Evolutionary conservation across 2,329 filamentous ascomycete genomes (phyloP), one percentile per base, ranked within the genome.

Genomic region (Phialocephala sp.): DNA sequence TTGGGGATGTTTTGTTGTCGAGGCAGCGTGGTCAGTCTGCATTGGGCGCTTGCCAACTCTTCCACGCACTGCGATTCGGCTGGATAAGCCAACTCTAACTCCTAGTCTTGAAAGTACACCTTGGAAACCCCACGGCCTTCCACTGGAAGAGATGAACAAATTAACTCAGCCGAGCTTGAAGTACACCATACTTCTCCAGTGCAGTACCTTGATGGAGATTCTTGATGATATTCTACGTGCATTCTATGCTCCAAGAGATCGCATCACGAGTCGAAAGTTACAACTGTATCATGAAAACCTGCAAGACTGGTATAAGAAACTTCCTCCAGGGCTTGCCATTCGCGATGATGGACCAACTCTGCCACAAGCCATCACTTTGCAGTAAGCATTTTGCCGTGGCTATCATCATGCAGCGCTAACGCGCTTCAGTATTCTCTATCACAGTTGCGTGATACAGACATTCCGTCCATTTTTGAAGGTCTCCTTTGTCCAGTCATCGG

Each of bases 281-380:
- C 83, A 81, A 59, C 86, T 87, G 39, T 91, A 92, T 69, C 85
- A 84, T 0, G 85, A 88, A 72, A 91, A 64, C 54, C 63, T 91
- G 69, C 81, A 90, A n/a, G 84, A 87, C 63, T 92, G 90, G 90
- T 91, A 91, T 74, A 84, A 85, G 66, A 81, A 80, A 39, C 84
- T 92, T 65, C 89, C 90, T 1, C 82, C 86, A 68, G 83, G 85
- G 4, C 79, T 92, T 59, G 80, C 83, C 22, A 76, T 92, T 2
- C 85, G 86, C 2, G 83, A 89, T 68, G 89, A 87, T 37, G 54
- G 57, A 4, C 67, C 66, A 12, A 70, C 63, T 41, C 47, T 69
- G 2, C 67, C 68, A 39, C 69, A 70, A 58, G 65, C 71, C 14
- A 59, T 72, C 22, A 59, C 90, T 68, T 83, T 91, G 50, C 89